Base-by-base conservation (phyloP, 2,329 filamentous ascomycete species). In the Sclerotinia glacialis region DNA sequence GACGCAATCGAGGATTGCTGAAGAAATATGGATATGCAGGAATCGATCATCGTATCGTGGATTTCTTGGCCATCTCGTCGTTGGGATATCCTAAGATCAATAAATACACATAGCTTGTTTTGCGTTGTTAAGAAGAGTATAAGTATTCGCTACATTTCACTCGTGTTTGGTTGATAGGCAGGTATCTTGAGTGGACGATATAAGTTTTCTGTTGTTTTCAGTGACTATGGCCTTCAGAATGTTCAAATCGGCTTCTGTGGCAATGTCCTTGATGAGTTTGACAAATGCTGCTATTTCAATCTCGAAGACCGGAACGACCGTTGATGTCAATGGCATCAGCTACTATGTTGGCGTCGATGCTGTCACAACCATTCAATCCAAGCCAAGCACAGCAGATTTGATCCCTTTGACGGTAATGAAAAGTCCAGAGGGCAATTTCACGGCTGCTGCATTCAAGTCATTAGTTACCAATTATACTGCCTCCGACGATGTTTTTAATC, bases 301-400 rank as follows among this genome's bases (percentile, higher is more conserved):
- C 21, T 56, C 58, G 23, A 61, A 49, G 9, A 55, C 58, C 14
- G 67, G 67, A 52, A 52, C 46, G 46, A 68, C 64, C 14, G 64
- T 62, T 31, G 37, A 40, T 56, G 69, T 78, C 11, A 73, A 78
- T 72, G 74, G 73, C 2, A 75, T 76, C 28, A 69, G 65, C n/a
- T 78, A 77, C 61, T 77, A 75, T 69, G 69, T 72, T 58, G 69
- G 72, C 58, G 69, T 71, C 46, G 50, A 69, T 18, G 23, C 68
- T 21, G 71, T 75, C 21, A 69, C 70, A 1, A 70, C 68, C 34
- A 71, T 74, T 44, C 67, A 64, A 23, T 67, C 68, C 8, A 69
- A 69, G 2, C 66, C 68, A 23, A 68, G 42, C 53, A 68, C 67
- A n/a, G 66, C 68, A 16, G 69, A 72, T 53, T 58, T 73, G 64